Conservation (phyloP, 768 basidiomycete species). For the Mrakia gelida region DNA sequence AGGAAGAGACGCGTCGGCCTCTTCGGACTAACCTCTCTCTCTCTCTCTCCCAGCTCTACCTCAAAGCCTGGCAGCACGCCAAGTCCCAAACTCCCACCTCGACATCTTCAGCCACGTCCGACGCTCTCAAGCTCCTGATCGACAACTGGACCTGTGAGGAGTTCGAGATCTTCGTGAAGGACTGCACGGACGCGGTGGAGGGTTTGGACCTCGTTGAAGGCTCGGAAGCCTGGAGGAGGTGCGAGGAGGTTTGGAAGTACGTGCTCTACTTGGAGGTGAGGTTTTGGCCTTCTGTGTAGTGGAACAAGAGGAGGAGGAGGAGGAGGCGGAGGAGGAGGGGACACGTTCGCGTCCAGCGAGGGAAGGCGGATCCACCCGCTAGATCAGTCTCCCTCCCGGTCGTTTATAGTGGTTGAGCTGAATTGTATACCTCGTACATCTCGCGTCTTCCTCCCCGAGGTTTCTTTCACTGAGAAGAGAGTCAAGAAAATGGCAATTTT, state of each 20-base stretch:
- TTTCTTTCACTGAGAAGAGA: too few relatives aligned
- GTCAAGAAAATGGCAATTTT: too few relatives aligned
- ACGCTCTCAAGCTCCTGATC: conserved; percentile 51
- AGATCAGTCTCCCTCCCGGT: too few relatives aligned
- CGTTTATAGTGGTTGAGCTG: too few relatives aligned
- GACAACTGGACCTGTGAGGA: conserved; percentile 57
- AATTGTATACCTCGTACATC: too few relatives aligned
- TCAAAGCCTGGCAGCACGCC: conserved; percentile 63
- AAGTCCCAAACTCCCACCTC: conserved; percentile 29
- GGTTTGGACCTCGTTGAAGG: conserved; percentile 39
- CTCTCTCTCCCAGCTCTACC: conserved; percentile 54
- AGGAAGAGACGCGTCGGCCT: neutral
- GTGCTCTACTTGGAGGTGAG: conserved; percentile 59
- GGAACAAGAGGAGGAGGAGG: neutral
- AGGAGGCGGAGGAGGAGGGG: too few relatives aligned
- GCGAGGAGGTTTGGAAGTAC: conserved; percentile 54
- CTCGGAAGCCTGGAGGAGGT: conserved; percentile 18
- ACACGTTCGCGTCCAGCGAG: neutral
- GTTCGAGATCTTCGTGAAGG: conserved; percentile 41
- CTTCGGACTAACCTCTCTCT: neutral
- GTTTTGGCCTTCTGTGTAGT: conserved; percentile 53
- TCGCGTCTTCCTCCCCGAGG: too few relatives aligned
- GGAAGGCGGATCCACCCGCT: too few relatives aligned
- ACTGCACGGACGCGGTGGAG: conserved; percentile 38
- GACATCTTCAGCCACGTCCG: conserved; percentile 38